Evolutionary conservation across 305 asterid genomes (phyloP).

Genomic region (Rubia tinctorum): DNA sequence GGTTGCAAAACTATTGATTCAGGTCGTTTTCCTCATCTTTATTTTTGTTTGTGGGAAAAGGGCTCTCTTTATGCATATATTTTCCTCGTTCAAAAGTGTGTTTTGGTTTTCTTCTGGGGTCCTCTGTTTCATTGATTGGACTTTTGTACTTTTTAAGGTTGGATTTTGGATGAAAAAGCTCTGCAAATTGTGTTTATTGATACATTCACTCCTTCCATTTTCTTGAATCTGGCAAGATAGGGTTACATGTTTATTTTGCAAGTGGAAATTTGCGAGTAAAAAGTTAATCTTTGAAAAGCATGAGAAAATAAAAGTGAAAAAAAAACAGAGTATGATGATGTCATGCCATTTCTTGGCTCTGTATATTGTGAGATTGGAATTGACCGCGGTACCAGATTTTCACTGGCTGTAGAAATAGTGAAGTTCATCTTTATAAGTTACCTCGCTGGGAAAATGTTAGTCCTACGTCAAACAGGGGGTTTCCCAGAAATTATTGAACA

Average conservation of each 20-base stretch:
- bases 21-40: neutral
- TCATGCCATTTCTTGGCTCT: neutral
- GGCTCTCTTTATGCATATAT: neutral
- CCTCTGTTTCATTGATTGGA: neutral
- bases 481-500: neutral
- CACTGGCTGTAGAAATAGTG: neutral
- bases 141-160: neutral
- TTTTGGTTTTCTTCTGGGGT: neutral
- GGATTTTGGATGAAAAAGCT: neutral
- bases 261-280: too few species aligned
- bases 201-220: too few species aligned
- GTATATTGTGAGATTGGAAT: neutral
- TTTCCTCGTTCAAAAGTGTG: neutral
- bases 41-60: neutral
- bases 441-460: neutral
- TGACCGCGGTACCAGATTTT: neutral
- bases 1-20: neutral
- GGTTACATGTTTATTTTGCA: too few species aligned
- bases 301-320: too few species aligned
- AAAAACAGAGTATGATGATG: neutral
- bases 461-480: neutral
- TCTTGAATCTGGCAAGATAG: too few species aligned
- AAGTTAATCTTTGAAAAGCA: too few species aligned
- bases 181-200: neutral
- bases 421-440: neutral